Base-by-base conservation (phyloP, 257 asterid species). In the Nicotiana sylvestris region DNA sequence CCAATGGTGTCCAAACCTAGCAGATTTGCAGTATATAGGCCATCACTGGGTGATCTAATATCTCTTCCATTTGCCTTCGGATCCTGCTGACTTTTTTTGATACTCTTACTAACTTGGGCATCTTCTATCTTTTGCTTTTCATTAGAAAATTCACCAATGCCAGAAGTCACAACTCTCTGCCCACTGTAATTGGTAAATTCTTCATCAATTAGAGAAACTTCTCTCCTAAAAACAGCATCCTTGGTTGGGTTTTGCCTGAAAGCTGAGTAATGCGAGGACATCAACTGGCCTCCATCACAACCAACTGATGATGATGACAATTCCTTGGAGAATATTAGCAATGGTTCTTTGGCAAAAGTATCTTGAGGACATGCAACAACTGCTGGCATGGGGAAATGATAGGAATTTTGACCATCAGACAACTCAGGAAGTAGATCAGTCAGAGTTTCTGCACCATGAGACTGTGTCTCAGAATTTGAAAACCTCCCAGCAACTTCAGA, bases 121-220 rank as follows among this genome's bases (percentile, higher is more conserved):
- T 85, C 85, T 39, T 78, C 82, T 25, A 78, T 55, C 49, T 83
- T 82, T 66, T 77, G 89, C 65, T 85, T 88, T 77, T 86, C 87
- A 49, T 16, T 69, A 57, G 66, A 76, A 79, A 70, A 77, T 66
- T 86, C 87, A 66, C 57, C 80, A 81, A 37, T 10, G 74, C 86
- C 81, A 39, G 85, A 80, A 32, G 65, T 84, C 76, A 69, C 85
- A 74, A 81, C 85, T 66, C 67, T 66, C 60, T 84, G 81, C 81
- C 80, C 88, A 51, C 81, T 29, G 78, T 81, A 84, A 83, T 81
- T 87, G 81, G 86, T 66, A 77, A 89, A 80, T 81, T 88, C 88
- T 83, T 88, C 91, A 65, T 88, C 91, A 61, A 88, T 85, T 78
- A 88, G 88, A 79, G 88, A 86, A 81, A 78, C 79, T 85, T 88